Conservation (phyloP, 2,329 filamentous ascomycete genomes). For the Arachnomyces sp. region DNA sequence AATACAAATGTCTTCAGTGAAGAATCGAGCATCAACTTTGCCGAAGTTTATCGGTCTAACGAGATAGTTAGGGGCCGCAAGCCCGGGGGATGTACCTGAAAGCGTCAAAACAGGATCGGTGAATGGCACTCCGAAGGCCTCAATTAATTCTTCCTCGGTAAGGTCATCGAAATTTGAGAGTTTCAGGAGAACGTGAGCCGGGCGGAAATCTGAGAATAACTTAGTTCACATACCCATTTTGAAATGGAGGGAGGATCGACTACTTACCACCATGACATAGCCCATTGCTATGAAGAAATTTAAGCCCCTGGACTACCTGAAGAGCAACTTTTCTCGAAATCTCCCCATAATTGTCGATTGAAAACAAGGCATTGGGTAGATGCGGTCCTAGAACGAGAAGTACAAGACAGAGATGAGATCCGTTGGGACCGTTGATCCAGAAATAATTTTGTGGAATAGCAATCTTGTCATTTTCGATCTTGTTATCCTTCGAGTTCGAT, state of each 20-base stretch:
- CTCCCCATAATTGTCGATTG: slow-evolving; percentile 30
- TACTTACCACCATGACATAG: slow-evolving; percentile 34
- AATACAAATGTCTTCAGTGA: too few relatives aligned
- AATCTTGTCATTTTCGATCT: slow-evolving; percentile 12
- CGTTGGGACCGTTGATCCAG: slow-evolving; percentile 36
- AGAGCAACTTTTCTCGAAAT: slow-evolving; percentile 38
- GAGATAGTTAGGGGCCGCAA: slow-evolving; percentile 19
- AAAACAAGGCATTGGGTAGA: slow-evolving; percentile 29
- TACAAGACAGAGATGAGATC: slow-evolving; percentile 39
- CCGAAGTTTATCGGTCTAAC: slow-evolving; percentile 15
- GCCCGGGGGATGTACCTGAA: slow-evolving; percentile 17
- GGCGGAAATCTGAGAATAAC: slow-evolving; percentile 19
- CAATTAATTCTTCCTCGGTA: slow-evolving; percentile 14
- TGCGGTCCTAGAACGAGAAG: slow-evolving; percentile 36
- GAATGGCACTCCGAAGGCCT: slow-evolving; percentile 20
- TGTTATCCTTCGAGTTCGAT: slow-evolving; percentile 2
- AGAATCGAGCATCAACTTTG: too few relatives aligned
- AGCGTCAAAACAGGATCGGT: slow-evolving; percentile 16
- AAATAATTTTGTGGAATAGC: slow-evolving; percentile 27
- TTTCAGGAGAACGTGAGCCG: slow-evolving; percentile 22
- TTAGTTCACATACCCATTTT: slow-evolving; percentile 9
- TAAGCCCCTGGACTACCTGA: slow-evolving; percentile 32
- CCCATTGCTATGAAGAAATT: slow-evolving; percentile 31
- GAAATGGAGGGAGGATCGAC: not conserved
- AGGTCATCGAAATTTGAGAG: slow-evolving; percentile 12